Evolutionary conservation across 2,329 filamentous ascomycete species (phyloP), one percentile per base, ranked within the genome.

Genomic region (Colletotrichum caudatum): DNA sequence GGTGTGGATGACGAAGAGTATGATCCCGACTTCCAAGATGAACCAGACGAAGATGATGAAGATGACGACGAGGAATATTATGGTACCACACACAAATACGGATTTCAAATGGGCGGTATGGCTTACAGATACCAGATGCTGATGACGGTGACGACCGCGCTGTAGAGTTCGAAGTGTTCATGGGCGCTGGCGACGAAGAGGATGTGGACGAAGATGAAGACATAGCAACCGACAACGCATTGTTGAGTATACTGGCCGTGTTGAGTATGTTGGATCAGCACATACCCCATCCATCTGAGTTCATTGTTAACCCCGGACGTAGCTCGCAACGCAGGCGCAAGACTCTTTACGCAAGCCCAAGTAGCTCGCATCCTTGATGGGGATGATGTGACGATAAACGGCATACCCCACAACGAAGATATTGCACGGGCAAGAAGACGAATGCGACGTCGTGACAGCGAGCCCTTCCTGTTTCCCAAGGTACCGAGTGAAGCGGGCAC

Each of bases 401-500:
- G 81, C 26, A 69, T 83, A 2, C 80, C 82, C 64, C 77, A 82
- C 14, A 79, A 82, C 2, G 77, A 79, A 2, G 78, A 78, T 18
- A 53, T 64, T 5, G 81, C 84, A 61, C 83, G 84, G 75, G 81
- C 85, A 51, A 80, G 84, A 44, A 82, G 86, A 58, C 84, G 87
- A 64, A 78, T 81, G 26, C 78, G 78, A 14, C 74, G 74, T 1
- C 76, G 76, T 11, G 8, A n/a, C 18, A 14, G 56, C 26, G 87
- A 90, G 69, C 86, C 86, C 2, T 81, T 90, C 73, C 83, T 89
- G 56, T 95, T 95, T 71, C 94, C 95, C n/a, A 93, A 93, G 76
- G 90, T 97, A 0, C 95, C 95, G 0, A 97, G 92, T 76, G 90
- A 93, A 14, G 87, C 90, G 73, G 95, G 96, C 9, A 85, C 82